Percentiles rank a stretch among this genome's conserved stretches.
These are phyloP conservation scores for Daedaleopsis sinensis DNA, from an alignment of 768 basidiomycete species.

Conservation along the genomic window DNA sequence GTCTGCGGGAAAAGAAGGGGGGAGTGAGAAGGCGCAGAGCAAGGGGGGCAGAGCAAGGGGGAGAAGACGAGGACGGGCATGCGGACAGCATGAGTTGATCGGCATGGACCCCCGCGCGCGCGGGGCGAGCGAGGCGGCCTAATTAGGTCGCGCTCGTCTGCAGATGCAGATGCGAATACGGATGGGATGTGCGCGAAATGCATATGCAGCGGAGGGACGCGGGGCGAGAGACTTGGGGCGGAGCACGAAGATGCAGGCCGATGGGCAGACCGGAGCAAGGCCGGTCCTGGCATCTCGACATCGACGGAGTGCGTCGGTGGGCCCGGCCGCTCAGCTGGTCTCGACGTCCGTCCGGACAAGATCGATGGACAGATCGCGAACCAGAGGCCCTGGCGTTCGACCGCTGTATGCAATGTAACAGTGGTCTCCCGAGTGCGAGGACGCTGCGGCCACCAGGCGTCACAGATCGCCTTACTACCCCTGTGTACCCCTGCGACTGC, in stretches of 20 bases:
- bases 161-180: background rate
- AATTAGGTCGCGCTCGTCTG: background rate
- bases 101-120: background rate
- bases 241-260: background rate
- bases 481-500: too few relatives aligned
- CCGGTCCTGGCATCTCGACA: background rate
- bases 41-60: too few relatives aligned
- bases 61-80: background rate
- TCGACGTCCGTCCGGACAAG: background rate
- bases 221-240: background rate
- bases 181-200: background rate
- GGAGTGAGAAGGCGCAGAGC: background rate
- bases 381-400: too few relatives aligned
- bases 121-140: background rate
- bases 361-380: background rate
- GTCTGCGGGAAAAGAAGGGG: slow-evolving; percentile 40
- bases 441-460: too few relatives aligned
- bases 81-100: slow-evolving; percentile 1
- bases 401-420: too few relatives aligned
- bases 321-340: background rate
- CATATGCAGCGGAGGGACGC: too few relatives aligned
- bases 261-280: background rate
- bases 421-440: too few relatives aligned
- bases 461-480: too few relatives aligned
- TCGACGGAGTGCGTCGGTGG: background rate